Evolutionary conservation across 805 yeast species (phyloP).

Genomic region (Ogataea glucozyma): DNA sequence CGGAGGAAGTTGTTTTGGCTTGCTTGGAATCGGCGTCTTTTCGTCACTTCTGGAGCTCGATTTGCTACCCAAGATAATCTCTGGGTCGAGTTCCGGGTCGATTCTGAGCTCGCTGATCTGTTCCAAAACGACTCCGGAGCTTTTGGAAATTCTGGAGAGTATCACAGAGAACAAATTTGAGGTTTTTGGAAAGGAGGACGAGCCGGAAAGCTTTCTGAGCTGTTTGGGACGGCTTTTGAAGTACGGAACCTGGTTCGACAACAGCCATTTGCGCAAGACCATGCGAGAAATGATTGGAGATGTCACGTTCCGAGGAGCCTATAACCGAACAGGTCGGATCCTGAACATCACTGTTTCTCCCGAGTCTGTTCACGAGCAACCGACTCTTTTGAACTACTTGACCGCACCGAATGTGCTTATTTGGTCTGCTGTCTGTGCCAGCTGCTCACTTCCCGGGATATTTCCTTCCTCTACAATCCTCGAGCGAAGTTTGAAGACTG

Average conservation of each 20-base stretch:
- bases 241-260: constrained; percentile 89
- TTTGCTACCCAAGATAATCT: constrained; percentile 79
- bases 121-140: constrained; percentile 74
- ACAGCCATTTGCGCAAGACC: constrained; percentile 65
- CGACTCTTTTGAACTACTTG: constrained; percentile 73
- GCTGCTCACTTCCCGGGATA: constrained; percentile 91
- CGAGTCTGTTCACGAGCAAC: constrained; percentile 88
- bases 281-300: constrained; percentile 83
- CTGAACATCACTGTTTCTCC: constrained; percentile 93
- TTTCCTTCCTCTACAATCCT: constrained; percentile 84
- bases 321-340: constrained; percentile 90
- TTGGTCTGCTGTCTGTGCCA: constrained; percentile 91
- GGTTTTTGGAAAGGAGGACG: constrained; percentile 50
- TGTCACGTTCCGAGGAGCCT: constrained; percentile 90
- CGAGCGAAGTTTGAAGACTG: constrained; percentile 78
- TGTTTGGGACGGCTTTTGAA: constrained; percentile 67
- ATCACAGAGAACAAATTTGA: constrained; percentile 59
- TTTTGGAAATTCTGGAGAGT: constrained; percentile 53
- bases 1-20: constrained; percentile 95
- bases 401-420: constrained; percentile 80
- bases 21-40: constrained; percentile 89
- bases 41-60: constrained; percentile 74
- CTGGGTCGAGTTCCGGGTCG: constrained; percentile 96
- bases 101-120: constrained; percentile 89
- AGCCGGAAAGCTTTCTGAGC: constrained; percentile 51